Percentiles rank a stretch among this genome's conserved stretches.
Conservation (phyloP, 2,329 filamentous ascomycete species). For the Myotisia sp. region DNA sequence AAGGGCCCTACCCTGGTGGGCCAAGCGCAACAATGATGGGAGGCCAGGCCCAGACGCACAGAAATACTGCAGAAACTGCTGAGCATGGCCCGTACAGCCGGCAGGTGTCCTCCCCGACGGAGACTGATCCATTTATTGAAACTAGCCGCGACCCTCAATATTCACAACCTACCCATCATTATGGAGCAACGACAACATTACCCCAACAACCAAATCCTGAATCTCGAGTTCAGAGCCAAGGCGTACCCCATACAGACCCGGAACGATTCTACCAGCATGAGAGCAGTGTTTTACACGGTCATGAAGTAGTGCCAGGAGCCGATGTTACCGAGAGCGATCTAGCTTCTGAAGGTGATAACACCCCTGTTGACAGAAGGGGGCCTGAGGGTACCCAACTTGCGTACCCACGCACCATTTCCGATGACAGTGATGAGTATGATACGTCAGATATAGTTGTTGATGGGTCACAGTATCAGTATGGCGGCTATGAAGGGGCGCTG, state of each 20-base stretch:
- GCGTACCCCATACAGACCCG: conserved; percentile 25
- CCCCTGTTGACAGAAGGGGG: conserved; percentile 43
- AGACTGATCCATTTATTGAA: conserved; percentile 50
- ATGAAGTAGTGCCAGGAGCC: background rate
- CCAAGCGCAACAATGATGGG: conserved; percentile 20
- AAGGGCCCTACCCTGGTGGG: conserved; percentile 30
- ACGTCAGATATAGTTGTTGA: conserved; percentile 28
- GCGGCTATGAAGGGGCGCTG: conserved; percentile 23
- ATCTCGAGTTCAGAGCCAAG: conserved; percentile 11
- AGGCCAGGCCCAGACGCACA: conserved; percentile 14
- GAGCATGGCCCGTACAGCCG: conserved; percentile 39
- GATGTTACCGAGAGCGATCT: conserved; percentile 42
- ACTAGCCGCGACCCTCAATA: conserved; percentile 9
- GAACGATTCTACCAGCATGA: conserved; percentile 29
- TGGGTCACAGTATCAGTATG: conserved; percentile 37
- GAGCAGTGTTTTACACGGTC: conserved; percentile 18
- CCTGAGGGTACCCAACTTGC: conserved; percentile 46
- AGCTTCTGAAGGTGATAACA: conserved; percentile 55
- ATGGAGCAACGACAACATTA: conserved; percentile 17
- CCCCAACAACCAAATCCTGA: conserved; percentile 15
- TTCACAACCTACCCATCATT: background rate
- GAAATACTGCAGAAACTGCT: conserved; percentile 21
- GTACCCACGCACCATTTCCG: conserved; percentile 36
- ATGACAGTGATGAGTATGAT: conserved; percentile 42
- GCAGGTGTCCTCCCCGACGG: conserved; percentile 38